Base-by-base conservation (phyloP, 371 early-diverging fungal genomes). In the Blakeslea trispora region DNA sequence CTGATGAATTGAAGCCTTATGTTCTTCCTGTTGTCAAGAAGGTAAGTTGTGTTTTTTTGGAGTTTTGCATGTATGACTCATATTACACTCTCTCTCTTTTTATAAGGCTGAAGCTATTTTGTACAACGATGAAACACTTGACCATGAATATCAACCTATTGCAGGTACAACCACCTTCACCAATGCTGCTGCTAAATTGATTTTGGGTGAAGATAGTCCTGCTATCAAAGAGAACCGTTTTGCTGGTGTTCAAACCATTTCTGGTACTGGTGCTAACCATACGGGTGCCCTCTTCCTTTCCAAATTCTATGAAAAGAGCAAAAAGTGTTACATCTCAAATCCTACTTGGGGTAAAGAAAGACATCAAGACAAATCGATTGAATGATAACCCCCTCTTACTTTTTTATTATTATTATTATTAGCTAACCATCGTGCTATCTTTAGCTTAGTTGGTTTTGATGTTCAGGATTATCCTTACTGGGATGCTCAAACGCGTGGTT, bases 141-240 rank as follows among this genome's bases (percentile, higher is more conserved):
- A 96, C 75, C 98, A 98, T 79, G 98, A 98, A 79, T 98, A 98
- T 69, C 77, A 91, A 49, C 88, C 92, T 37, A 94, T 96, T 66
- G 89, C 85, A 24, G 98, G 98, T 31, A 71, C 85, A 14, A 68
- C 83, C 2, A 66, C 85, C 4, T 94, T 93, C 69, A 90, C 89
- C 15, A 69, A 77, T 34, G 93, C 93, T 19, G 84, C 96, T 10
- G 83, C 84, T 28, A 79, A 74, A 55, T 76, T 98, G 59, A 92
- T 96, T 34, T 84, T 96, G 23, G 97, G 98, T 32, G 75, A 75
- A 3, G 78, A 90, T 63, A 90, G 86, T 65, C 82, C 84, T 13
- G 95, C 91, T 10, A 78, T 96, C 43, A 50, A 63, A n/a, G 91
- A 94, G 56, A 74, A 80, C 15, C 81, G 94, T 21, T 88, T 81